phyloP scores from a whole-genome alignment of 257 asterid genomes.

The Solanum appendiculatum region DNA sequence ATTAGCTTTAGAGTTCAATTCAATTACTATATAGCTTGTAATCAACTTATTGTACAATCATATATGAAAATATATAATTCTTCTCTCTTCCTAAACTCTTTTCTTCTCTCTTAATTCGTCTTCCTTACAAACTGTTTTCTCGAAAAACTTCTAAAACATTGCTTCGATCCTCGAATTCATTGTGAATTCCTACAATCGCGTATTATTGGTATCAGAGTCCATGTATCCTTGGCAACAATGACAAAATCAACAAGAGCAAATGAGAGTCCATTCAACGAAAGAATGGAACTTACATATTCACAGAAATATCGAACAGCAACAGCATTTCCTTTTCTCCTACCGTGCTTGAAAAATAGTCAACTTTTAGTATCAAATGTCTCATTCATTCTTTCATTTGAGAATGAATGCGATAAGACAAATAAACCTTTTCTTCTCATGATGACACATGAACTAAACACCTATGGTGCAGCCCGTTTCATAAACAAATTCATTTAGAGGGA shows the following conservation, averaged over 20 bases:
- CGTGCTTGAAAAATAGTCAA: background rate
- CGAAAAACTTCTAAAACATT: background rate
- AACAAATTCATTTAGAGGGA: background rate
- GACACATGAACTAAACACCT: background rate
- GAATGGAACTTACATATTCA: background rate
- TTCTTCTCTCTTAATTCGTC: background rate
- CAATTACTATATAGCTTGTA: background rate
- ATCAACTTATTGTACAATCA: background rate
- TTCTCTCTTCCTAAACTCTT: background rate
- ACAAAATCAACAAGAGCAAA: too few relatives aligned
- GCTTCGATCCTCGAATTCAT: background rate
- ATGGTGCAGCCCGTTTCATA: background rate
- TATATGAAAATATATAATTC: background rate
- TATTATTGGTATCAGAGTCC: too few relatives aligned
- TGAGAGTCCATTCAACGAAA: background rate
- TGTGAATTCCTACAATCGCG: background rate
- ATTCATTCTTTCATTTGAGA: background rate
- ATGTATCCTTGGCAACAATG: too few relatives aligned
- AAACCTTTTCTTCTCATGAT: background rate
- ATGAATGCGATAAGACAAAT: background rate
- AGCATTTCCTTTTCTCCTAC: background rate
- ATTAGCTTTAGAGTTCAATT: background rate
- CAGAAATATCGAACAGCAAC: background rate
- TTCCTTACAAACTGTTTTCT: background rate
- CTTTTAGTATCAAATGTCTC: background rate